Base-by-base conservation (phyloP, 352 stramenopile genomes). In the Globisporangium carolinianum region DNA sequence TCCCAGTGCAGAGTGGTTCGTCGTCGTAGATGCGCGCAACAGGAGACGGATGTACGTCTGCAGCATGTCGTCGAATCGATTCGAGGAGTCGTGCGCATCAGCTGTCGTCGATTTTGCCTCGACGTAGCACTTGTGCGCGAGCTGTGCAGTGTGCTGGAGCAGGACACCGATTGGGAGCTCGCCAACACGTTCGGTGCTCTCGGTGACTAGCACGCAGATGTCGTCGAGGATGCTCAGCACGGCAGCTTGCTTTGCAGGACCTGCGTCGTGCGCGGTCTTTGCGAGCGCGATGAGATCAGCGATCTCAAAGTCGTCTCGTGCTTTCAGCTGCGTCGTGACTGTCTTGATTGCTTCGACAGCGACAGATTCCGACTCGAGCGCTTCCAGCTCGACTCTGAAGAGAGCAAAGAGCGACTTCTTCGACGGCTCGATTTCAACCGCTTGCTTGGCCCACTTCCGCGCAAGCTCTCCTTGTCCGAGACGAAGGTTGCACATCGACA, bases 131-230 rank as follows among this genome's bases (percentile, higher is more conserved):
- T 67, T 76, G 37, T 66, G 79, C 42, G 79, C 69, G 6, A 91
- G 65, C 37, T 88, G 79, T 14, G 79, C 81, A n/a, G 81, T 79
- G 49, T 87, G 87, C 64, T 91, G 81, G 11, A 91, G 51, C 15
- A 86, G 52, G 32, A 85, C 45, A 15, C 67, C 72, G 37, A 72
- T 53, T 10, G 73, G 67, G 5, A 88, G 32, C 6, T 50, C 50
- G 41, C 51, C 17, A 10, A 52, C 39, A 4, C 15, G 5, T 5
- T 35, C 42, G 11, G 58, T 8, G 8, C 10, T 43, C 2, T 63
- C 18, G 9, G 17, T 5, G 1, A 64, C 18, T 9, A 74, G 42
- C 18, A 15, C 51, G 49, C 67, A 86, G 18, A 91, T 54, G 47
- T 84, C 73, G 45, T 91, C 75, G 51, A 91, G 50, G 53, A 91